Evolutionary conservation across 345 rosid species (phyloP), one percentile per base, ranked within the genome.

Genomic region (Pseudoturritis turrita): DNA sequence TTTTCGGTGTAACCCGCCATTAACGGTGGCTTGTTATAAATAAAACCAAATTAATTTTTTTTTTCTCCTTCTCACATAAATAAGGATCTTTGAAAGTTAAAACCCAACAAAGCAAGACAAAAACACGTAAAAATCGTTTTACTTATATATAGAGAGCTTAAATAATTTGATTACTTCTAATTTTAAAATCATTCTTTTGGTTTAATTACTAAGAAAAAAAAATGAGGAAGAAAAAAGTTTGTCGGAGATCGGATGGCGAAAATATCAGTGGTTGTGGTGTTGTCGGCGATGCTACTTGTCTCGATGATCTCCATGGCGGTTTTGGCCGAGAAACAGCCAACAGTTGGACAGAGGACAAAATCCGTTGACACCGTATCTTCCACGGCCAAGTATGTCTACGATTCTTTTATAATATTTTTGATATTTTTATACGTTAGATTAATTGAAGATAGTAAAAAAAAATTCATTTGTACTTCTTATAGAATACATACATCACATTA

Each of bases 241-340:
- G 50, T 13, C 2, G 65, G 50, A 65, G 49, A 18, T 9, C 12
- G 4, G 49, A 75, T 60, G 78, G 78, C 69, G 18, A 68, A 45
- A 68, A 8, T 25, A 56, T 54, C 41, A 11, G 8, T 51, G 7
- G 73, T 5, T 50, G 56, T 74, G 40, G 56, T 68, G 41, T 53
- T 75, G 40, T 41, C 69, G 19, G 64, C 61, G 35, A 52, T 75
- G 74, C 35, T 75, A 31, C 31, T 75, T 33, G 41, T 68, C 28
- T 75, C 40, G 23, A 0, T 28, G 8, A n/a, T n/a, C n/a, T n/a
- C n/a, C n/a, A n/a, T n/a, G n/a, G n/a, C n/a, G 7, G 47, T 31
- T 49, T 26, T 41, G 19, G 73, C 73, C 36, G 62, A 65, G 40
- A 72, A 74, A 29, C 47, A 74, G 13, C 73, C 73, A 3, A 67